Evolutionary conservation across 305 asterid species (phyloP), one percentile per base, ranked within the genome.

Genomic region (Caryopteris hybrid): DNA sequence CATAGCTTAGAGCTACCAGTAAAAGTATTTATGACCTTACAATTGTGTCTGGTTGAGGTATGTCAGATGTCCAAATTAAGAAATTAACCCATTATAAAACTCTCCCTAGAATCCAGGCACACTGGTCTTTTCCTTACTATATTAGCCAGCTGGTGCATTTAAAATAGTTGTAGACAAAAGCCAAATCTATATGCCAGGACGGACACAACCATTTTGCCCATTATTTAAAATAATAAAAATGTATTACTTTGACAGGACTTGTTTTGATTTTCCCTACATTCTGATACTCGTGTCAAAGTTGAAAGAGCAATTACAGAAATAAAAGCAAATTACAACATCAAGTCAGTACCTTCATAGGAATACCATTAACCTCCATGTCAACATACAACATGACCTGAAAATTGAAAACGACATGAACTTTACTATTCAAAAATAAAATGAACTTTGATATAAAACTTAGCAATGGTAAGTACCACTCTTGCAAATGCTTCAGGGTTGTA

Each of bases 281-380:
- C 71, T 50, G 61, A 41, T 51, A 29, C 46, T 61, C 20, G 55
- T 20, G 34, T 22, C 5, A 16, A 64, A 31, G 64, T 64, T 59
- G 69, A 65, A 62, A 58, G 45, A 43, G 56, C 54, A 65, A 43
- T 55, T 39, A 53, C 34, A 10, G 31, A 72, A 61, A 33, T 33
- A 13, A 79, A 65, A 59, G n/a, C 46, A 57, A 53, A 51, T 17
- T 59, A 71, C 14, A 53, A 14, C 39, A 68, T 29, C 61, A 56
- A 45, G 68, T 64, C 63, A 71, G 59, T 83, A 93, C 97, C 96
- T 94, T 94, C 78, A 94, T 3, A 14, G 99, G 97, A 34, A 89
- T 86, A 12, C 99, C 96, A 81, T 94, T 89, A 52, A 94, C 99
- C 80, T 94, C 99, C 99, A 94, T 91, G 85, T 94, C 99, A 61